These are phyloP conservation scores for Leccinum incarnatum DNA, from an alignment of 768 basidiomycete species.

Conservation along the genomic window DNA sequence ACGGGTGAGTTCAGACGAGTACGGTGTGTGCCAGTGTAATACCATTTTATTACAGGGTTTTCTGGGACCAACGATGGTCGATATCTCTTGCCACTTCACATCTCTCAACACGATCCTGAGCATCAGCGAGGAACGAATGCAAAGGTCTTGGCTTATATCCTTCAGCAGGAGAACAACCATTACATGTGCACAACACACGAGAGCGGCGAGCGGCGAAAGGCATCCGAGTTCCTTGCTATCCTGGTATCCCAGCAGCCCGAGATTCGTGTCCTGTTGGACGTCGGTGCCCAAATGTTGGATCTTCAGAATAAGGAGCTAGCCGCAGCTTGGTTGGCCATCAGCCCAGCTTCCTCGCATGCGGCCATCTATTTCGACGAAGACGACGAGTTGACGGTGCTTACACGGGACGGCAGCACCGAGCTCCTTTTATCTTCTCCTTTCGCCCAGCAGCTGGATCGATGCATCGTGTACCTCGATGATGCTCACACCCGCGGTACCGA, in stretches of 20 bases:
- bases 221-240: conserved; percentile 23
- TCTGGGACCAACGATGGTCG: conserved; percentile 41
- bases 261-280: conserved; percentile 49
- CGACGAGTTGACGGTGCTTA: conserved; percentile 35
- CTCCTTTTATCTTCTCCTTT: conserved; percentile 33
- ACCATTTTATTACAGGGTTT: conserved; percentile 24
- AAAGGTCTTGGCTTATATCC: conserved; percentile 29
- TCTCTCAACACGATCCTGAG: conserved; percentile 29
- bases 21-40: background rate
- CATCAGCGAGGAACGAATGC: conserved; percentile 46
- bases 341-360: conserved; percentile 12
- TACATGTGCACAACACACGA: conserved; percentile 12
- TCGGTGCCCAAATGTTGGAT: conserved; percentile 57
- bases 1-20: conserved; percentile 12
- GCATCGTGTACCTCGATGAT: conserved; percentile 39
- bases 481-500: conserved; percentile 41
- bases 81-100: conserved; percentile 37
- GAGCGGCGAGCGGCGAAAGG: conserved; percentile 13
- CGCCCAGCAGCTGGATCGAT: conserved; percentile 33
- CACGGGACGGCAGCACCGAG: conserved; percentile 29
- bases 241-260: conserved; percentile 35
- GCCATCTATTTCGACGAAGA: conserved; percentile 34
- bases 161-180: conserved; percentile 24
- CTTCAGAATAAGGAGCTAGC: conserved; percentile 43
- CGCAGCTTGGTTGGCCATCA: conserved; percentile 37